Evolutionary conservation across 495 filamentous ascomycete genomes (phyloP), one percentile per base, ranked within the genome.

Genomic region (Xylaria castorea): DNA sequence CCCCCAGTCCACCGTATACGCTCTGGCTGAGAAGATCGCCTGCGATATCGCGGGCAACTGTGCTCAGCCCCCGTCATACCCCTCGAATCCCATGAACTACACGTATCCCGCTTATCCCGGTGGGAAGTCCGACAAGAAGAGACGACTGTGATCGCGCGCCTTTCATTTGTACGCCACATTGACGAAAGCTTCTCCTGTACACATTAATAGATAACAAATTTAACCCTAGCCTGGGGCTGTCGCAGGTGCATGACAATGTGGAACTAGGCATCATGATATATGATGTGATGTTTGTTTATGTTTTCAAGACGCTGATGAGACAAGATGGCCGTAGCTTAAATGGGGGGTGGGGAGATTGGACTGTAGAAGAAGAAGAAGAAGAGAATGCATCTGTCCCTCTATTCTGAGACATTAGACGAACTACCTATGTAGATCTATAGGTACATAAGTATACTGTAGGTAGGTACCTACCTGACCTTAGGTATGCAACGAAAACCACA

Each of bases 11-110:
- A 81, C 79, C 0, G 72, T 86, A 2, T 75, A 80, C 68, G 81
- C 77, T 16, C 67, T 85, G 7, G 82, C 80, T 1, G 82, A 84
- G 71, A 84, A 82, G 76, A 82, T 83, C 66, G 81, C 81, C 36
- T 76, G 72, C 46, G 72, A 74, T 53, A 77, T 77, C 8, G 73
- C 72, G 5, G 72, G 72, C 42, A 74, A 74, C 46, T 76, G 75
- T 55, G 57, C 38, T n/a, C 57, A 71, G 60, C 66, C 66, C 6
- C 66, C 66, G 34, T 30, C 22, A 11, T 48, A 38, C 22, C 65
- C 65, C 20, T 38, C 64, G 16, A 32, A 32, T 8, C 42, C 64
- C 30, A n/a, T 9, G 50, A 57, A 68, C 11, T 14, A n/a, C 20
- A 57, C 32, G 27, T 7, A 57, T 44, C 30, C 66, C 20, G 5